Base-by-base conservation (phyloP, 2,329 filamentous ascomycete species). In the Aspergillus pseudonomiae region DNA sequence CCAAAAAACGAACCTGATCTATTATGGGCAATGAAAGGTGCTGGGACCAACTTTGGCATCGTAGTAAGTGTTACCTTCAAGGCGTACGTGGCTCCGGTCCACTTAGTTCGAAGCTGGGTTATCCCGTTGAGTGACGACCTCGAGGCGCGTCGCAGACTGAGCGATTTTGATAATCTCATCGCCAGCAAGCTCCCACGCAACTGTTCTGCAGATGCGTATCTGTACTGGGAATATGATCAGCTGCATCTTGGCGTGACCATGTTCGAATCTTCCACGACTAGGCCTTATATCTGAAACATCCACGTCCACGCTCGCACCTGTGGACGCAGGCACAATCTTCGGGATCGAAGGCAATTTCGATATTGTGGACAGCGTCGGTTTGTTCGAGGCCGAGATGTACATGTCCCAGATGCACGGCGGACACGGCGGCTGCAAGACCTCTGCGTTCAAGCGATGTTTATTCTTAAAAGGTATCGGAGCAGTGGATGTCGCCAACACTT, bases 361-460 rank as follows among this genome's bases (percentile, higher is more conserved):
- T 50, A 58, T 0, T 79, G 34, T 86, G 10, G 79, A 89, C 63
- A 67, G 78, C 45, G 67, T 86, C 11, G 82, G 75, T 45, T 63
- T 88, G 63, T 89, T 89, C 64, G 83, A 88, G 0, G 77, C 80
- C 0, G 86, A 89, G 58, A 85, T 89, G 82, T 88, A 89, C 74
- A 81, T 90, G 74, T 83, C 84, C 2, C 68, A 65, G 14, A 86
- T 90, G 83, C 85, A 89, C 57, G 83, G 84, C 28, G 86, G 86
- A 0, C 86, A 89, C 58, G 79, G 79, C 21, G 77, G 82, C 26
- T 81, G 83, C 68, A 89, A 88, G 77, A 89, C 86, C 0, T 89
- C 84, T 11, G 82, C 87, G 0, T 89, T 90, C 78, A 89, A 89
- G 76, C 82, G 88, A 68, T 89, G 87, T 71, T 48, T 89, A 34